Conservation (phyloP, 2,329 filamentous ascomycete genomes). For the Aspergillus clavatus region DNA sequence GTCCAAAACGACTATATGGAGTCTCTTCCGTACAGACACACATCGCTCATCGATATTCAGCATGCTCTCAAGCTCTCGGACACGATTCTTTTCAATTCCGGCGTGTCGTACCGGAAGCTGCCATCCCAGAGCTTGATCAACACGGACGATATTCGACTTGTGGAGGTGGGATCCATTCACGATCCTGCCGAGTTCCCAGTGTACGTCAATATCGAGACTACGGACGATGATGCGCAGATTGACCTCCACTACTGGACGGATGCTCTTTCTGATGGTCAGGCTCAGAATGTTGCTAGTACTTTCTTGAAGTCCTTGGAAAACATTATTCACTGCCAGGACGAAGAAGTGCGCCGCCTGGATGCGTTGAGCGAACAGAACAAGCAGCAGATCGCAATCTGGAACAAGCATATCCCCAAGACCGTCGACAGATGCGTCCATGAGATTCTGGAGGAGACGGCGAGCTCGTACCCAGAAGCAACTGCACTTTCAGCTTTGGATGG, state of each 20-base stretch:
- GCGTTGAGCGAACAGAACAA: slow-evolving; percentile 36
- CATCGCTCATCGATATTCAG: slow-evolving; percentile 45
- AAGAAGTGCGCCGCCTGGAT: slow-evolving; percentile 31
- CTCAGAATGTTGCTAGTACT: slow-evolving; percentile 34
- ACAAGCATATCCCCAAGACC: slow-evolving; percentile 18
- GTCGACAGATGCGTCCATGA: slow-evolving; percentile 28
- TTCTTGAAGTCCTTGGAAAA: slow-evolving; percentile 36
- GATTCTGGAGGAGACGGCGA: slow-evolving; percentile 22
- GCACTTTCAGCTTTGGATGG: slow-evolving; percentile 34
- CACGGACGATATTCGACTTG: slow-evolving; percentile 31
- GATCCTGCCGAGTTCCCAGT: slow-evolving; percentile 48
- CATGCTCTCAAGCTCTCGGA: slow-evolving; percentile 39
- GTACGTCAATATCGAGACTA: slow-evolving; percentile 46
- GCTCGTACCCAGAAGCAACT: slow-evolving; percentile 17
- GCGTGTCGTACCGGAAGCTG: slow-evolving; percentile 45
- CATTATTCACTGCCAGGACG: slow-evolving; percentile 35
- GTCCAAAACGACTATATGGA: slow-evolving; percentile 47
- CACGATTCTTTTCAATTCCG: slow-evolving; percentile 45
- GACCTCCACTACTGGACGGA: slow-evolving; percentile 42
- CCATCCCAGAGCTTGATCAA: slow-evolving; percentile 25
- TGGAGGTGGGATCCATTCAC: slow-evolving; percentile 38
- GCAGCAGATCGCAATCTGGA: slow-evolving; percentile 27
- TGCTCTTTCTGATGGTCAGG: slow-evolving; percentile 36
- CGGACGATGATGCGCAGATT: slow-evolving; percentile 36
- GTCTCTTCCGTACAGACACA: slow-evolving; percentile 41